Base-by-base conservation (phyloP, 2,329 filamentous ascomycete genomes). In the Pestalotiopsis sp. region DNA sequence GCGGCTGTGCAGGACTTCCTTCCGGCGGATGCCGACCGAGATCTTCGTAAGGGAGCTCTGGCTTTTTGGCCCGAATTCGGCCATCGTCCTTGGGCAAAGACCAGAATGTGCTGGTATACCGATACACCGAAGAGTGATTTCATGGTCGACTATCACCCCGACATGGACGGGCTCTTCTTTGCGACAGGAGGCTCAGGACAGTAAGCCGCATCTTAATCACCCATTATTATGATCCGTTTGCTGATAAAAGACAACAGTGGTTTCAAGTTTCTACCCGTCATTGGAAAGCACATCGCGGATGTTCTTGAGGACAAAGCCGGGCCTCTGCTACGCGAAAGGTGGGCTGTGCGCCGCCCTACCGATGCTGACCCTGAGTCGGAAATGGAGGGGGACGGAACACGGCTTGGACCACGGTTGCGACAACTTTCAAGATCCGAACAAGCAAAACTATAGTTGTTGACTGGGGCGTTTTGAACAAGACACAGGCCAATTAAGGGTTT, bases 111-210 rank as follows among this genome's bases (percentile, higher is more conserved):
- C 72, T 91, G 89, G 89, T 91, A 91, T 73, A 88, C 85, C 3
- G 89, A 91, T 77, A 91, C 89, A 68, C 88, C 88, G 0, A 83
- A 83, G n/a, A 88, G 88, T 1, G 86, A 91, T 71, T 91, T 91
- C 74, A 82, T 91, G 60, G 83, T 91, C 27, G 84, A 86, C 23
- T 81, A 86, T 68, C 88, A 91, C 69, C 88, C 88, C 0, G 73
- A 77, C 1, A 78, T 84, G 7, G 73, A 81, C 2, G 81, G 83
- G 0, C 70, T 87, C 0, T 87, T 87, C 69, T 39, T 87, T 1
- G 85, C 84, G 0, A 85, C 83, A 0, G 85, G 84, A 0, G 84
- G 84, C 0, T 82, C 81, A 25, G 84, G 84, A 41, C 83, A 85
- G 74, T 75, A 69, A 70, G 74, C 71, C 27, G 23, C 31, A n/a